A percentile compares a stretch with the other conserved stretches of the same genome.
These are phyloP conservation scores for Pythium biforme DNA, from an alignment of 352 stramenopile species.

Conservation along the genomic window DNA sequence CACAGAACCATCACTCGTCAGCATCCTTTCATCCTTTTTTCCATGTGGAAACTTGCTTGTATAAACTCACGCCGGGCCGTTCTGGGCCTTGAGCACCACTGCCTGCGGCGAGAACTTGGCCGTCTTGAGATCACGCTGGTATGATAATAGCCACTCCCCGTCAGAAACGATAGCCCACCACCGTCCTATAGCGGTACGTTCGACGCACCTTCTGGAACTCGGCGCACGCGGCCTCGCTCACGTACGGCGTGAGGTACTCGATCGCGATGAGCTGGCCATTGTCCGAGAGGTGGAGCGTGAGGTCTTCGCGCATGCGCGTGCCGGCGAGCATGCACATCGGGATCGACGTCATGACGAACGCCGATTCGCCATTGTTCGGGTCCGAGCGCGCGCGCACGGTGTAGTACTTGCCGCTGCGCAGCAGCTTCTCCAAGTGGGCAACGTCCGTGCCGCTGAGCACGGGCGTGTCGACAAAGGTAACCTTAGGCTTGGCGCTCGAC, in stretches of 20 bases:
- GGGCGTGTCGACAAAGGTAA: constrained; percentile 53
- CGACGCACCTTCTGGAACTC: constrained; percentile 53
- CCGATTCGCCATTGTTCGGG: constrained; percentile 50
- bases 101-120: constrained; percentile 59
- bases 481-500: constrained; percentile 54
- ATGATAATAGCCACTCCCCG: not conserved
- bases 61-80: constrained; percentile 49
- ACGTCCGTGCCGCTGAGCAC: constrained; percentile 45
- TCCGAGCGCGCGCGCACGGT: constrained; percentile 67
- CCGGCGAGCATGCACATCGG: constrained; percentile 78
- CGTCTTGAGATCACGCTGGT: constrained; percentile 50
- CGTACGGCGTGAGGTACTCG: constrained; percentile 74
- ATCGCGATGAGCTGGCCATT: constrained; percentile 75
- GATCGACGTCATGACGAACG: constrained; percentile 73
- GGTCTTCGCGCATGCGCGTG: constrained; percentile 73
- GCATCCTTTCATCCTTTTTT: too few species aligned
- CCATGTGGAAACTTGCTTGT: not conserved
- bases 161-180: not conserved
- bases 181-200: not conserved
- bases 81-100: constrained; percentile 55
- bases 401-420: constrained; percentile 57
- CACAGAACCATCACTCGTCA: too few species aligned
- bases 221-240: constrained; percentile 36
- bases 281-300: constrained; percentile 81
- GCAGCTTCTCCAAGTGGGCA: constrained; percentile 43